A percentile compares a stretch with the other conserved stretches of the same genome.
phyloP scores from a whole-genome alignment of 352 stramenopile species.

The Ophiocytium majus region DNA sequence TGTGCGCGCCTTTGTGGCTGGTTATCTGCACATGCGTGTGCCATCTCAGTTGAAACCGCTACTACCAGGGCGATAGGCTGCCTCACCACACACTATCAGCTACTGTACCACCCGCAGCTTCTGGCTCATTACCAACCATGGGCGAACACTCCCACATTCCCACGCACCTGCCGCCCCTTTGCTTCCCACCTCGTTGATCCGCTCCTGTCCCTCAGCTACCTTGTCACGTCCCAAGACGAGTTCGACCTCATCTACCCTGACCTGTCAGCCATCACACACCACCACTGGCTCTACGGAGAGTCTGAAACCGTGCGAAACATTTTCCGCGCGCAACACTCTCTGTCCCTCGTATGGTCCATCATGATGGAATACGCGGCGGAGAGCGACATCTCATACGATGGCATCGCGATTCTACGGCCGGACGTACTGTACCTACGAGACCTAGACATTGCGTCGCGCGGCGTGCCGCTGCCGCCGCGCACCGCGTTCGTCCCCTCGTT shows the following conservation, averaged over 20 bases:
- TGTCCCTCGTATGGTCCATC: constrained; percentile 21
- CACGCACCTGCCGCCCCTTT: no score
- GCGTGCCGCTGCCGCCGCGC: neutral
- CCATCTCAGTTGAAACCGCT: no score
- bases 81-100: no score
- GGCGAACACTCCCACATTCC: no score
- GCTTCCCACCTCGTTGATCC: no score
- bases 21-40: no score
- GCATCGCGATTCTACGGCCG: neutral
- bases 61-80: no score
- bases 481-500: constrained; percentile 1
- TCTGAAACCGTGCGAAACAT: constrained; percentile 6
- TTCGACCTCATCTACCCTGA: neutral
- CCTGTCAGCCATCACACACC: neutral
- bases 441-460: neutral
- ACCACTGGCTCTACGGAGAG: constrained; percentile 8
- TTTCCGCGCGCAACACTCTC: constrained; percentile 17
- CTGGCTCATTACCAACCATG: no score
- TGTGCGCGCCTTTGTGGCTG: no score
- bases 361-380: constrained; percentile 6
- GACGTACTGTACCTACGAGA: constrained; percentile 19
- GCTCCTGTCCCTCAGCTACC: neutral
- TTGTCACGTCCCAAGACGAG: constrained; percentile 21
- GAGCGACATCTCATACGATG: neutral
- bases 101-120: no score